Conservation (phyloP, 805 yeast species). For the Nakazawaea holstii region DNA sequence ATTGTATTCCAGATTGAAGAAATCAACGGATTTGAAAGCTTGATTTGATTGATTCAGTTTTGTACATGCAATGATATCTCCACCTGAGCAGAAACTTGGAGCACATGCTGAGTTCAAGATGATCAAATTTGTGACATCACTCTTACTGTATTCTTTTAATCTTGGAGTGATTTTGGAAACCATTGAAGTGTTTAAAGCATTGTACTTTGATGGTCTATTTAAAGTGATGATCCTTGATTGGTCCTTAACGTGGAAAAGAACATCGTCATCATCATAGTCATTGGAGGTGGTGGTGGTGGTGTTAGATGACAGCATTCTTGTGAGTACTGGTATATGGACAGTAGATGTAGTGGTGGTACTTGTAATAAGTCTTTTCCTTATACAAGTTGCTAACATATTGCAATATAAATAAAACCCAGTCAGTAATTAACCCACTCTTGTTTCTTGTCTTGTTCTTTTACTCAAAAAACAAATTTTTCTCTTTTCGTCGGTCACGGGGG, state of each 20-base stretch:
- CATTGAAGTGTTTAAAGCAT: conserved; percentile 79
- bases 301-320: background rate
- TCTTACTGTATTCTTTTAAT: conserved; percentile 68
- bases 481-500: too few relatives aligned
- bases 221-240: conserved; percentile 69
- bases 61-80: conserved; percentile 85
- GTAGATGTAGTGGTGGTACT: too few relatives aligned
- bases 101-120: conserved; percentile 62
- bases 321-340: background rate
- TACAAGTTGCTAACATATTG: too few relatives aligned
- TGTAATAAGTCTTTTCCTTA: too few relatives aligned
- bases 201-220: conserved; percentile 78
- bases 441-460: too few relatives aligned
- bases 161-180: conserved; percentile 66
- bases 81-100: conserved; percentile 90
- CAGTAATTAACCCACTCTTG: too few relatives aligned
- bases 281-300: background rate
- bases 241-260: conserved; percentile 55
- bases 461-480: too few relatives aligned
- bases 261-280: conserved; percentile 37
- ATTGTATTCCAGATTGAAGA: conserved; percentile 77
- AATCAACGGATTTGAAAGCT: conserved; percentile 46
- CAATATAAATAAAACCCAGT: too few relatives aligned
- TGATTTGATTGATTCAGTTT: conserved; percentile 44
- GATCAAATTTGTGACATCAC: conserved; percentile 56